Percentiles rank a stretch among this genome's conserved stretches.
These are phyloP conservation scores for Phytophthora sp. DNA, from an alignment of 352 stramenopile genomes.

Conservation along the genomic window DNA sequence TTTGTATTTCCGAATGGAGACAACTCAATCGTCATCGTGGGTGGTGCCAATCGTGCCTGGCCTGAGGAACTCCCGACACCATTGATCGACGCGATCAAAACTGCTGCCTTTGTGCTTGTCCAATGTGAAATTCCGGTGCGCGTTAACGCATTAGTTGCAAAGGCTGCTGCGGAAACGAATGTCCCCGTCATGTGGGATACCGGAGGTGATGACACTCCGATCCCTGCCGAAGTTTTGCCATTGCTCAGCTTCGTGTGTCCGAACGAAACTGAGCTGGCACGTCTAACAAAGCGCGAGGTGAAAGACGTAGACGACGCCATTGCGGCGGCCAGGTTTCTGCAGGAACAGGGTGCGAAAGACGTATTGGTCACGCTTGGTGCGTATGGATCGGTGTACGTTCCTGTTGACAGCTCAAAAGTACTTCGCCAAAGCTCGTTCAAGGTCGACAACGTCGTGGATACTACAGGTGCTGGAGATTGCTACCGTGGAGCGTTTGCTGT, in stretches of 20 bases:
- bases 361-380: slow-evolving; percentile 69
- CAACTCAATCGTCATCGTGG: slow-evolving; percentile 82
- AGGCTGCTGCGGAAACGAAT: slow-evolving; percentile 35
- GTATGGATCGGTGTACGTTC: slow-evolving; percentile 63
- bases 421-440: slow-evolving; percentile 48
- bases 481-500: slow-evolving; percentile 72
- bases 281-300: slow-evolving; percentile 36
- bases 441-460: slow-evolving; percentile 68
- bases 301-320: slow-evolving; percentile 48
- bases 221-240: slow-evolving; percentile 51
- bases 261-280: slow-evolving; percentile 73
- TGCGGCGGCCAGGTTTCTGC: slow-evolving; percentile 44
- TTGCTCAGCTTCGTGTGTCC: slow-evolving; percentile 60
- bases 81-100: slow-evolving; percentile 45
- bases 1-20: slow-evolving; percentile 75
- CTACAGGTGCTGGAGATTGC: slow-evolving; percentile 72
- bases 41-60: slow-evolving; percentile 71
- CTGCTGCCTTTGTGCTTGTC: slow-evolving; percentile 55
- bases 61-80: slow-evolving; percentile 33
- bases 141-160: slow-evolving; percentile 55
- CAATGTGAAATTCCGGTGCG: slow-evolving; percentile 63
- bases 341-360: slow-evolving; percentile 45
- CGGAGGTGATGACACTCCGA: slow-evolving; percentile 57
- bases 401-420: slow-evolving; percentile 23
- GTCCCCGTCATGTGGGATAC: slow-evolving; percentile 70